Evolutionary conservation across 441 rosid species (phyloP), one percentile per base, ranked within the genome.

Genomic region (Corymbia calophylla): DNA sequence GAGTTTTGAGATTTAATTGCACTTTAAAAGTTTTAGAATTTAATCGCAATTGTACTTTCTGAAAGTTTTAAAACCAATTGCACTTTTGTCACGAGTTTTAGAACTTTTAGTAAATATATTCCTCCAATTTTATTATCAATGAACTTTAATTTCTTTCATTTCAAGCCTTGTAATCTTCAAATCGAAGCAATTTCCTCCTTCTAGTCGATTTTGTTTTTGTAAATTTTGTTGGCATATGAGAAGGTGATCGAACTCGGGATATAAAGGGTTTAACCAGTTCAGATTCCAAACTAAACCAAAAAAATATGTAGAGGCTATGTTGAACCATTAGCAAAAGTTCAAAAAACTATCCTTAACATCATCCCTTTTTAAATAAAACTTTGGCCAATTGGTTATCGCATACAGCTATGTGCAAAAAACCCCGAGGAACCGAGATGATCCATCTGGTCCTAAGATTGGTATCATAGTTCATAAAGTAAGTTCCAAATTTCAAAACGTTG

Each of bases 381-480:
- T 9, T 8, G 4, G 21, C 11, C 9, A n/a, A 2, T 31, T 66
- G n/a, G 21, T 66, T 31, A 5, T 31, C 9, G 0, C 19, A 2
- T 31, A 66, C 11, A 66, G 32, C 4, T 0, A 0, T 66, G 39
- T 31, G 73, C 73, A 64, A n/a, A 5, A 66, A 66, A 66, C 7
- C 11, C 10, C 0, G 3, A 15, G 32, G 17, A 16, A 66, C 0
- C 0, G 12, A 9, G 5, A n/a, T 15, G 1, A 64, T 31, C 0
- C 3, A 31, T n/a, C 15, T 15, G 73, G 39, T 16, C 21, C 9
- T 1, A 2, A 0, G 60, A 2, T 8, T 9, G 8, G 21, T 16
- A 31, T 66, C 8, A 31, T n/a, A 58, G 7, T 58, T 58, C 0
- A 14, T 58, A 25, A 58, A 58, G 7, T 58, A 27, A 6, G 14